A percentile compares a stretch with the other conserved stretches of the same genome.
phyloP scores from a whole-genome alignment of 2,329 filamentous ascomycete genomes.

The Calonectria henricotiae region DNA sequence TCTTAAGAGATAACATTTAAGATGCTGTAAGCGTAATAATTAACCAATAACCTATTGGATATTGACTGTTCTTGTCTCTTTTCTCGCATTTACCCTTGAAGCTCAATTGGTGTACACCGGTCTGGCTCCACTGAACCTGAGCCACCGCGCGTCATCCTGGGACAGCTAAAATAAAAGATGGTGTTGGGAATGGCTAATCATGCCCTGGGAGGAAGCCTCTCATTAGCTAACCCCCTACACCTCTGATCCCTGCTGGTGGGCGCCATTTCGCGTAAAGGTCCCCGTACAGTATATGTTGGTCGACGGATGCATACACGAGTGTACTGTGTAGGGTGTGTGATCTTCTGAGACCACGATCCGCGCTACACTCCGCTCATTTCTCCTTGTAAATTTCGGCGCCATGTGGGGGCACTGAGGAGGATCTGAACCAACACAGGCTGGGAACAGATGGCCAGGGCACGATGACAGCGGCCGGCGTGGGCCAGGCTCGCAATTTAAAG shows the following conservation, averaged over 20 bases:
- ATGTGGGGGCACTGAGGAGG: slow-evolving; percentile 6
- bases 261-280: slow-evolving; percentile 11
- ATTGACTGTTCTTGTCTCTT: neutral
- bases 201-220: neutral
- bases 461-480: neutral
- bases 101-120: neutral
- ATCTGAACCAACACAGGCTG: neutral
- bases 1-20: no score
- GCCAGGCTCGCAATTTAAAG: neutral
- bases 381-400: neutral
- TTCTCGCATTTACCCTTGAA: neutral
- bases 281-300: neutral
- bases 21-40: neutral
- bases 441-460: neutral
- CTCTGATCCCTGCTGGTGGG: slow-evolving; percentile 7
- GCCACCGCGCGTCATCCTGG: slow-evolving; percentile 8
- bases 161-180: slow-evolving; percentile 3
- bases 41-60: no score
- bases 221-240: neutral
- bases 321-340: slow-evolving; percentile 11
- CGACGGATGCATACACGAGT: no score
- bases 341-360: slow-evolving; percentile 13
- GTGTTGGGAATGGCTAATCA: slow-evolving; percentile 14
- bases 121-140: neutral
- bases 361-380: slow-evolving; percentile 6